phyloP scores from a whole-genome alignment of 163 green algal genomes.

The Scenedesmus sp. region DNA sequence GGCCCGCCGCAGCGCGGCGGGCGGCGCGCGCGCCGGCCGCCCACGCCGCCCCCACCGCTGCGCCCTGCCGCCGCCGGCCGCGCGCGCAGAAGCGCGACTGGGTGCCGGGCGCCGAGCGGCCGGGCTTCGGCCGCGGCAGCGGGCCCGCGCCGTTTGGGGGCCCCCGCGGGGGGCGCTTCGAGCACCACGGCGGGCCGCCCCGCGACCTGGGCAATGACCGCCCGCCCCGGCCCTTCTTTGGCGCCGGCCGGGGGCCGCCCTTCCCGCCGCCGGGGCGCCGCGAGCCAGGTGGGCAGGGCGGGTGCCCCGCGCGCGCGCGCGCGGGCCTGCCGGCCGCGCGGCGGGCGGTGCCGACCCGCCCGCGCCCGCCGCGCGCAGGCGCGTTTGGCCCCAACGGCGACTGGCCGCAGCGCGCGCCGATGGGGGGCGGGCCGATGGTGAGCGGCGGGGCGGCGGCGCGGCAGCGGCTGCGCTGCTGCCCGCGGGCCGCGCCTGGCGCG shows the following conservation, averaged over 20 bases:
- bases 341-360: too few species aligned
- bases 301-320: background rate
- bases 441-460: background rate
- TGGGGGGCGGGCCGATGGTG: conserved; percentile 28
- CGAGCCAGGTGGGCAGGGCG: conserved; percentile 4
- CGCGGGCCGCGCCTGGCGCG: background rate
- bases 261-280: conserved; percentile 9
- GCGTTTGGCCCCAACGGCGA: conserved; percentile 9
- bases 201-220: conserved; percentile 19
- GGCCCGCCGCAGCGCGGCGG: too few species aligned
- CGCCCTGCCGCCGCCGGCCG: background rate
- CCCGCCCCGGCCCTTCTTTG: conserved; percentile 26
- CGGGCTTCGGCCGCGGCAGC: background rate
- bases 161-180: conserved; percentile 17
- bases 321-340: too few species aligned
- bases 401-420: conserved; percentile 22
- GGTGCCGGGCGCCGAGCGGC: background rate
- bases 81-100: conserved; percentile 34
- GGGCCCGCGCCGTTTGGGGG: conserved; percentile 21
- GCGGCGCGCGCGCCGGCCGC: background rate
- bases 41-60: background rate
- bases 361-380: background rate
- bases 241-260: conserved; percentile 3
- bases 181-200: conserved; percentile 21
- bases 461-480: too few species aligned